Evolutionary conservation across 2,329 filamentous ascomycete genomes (phyloP).

Genomic region (Aspergillus sp.): DNA sequence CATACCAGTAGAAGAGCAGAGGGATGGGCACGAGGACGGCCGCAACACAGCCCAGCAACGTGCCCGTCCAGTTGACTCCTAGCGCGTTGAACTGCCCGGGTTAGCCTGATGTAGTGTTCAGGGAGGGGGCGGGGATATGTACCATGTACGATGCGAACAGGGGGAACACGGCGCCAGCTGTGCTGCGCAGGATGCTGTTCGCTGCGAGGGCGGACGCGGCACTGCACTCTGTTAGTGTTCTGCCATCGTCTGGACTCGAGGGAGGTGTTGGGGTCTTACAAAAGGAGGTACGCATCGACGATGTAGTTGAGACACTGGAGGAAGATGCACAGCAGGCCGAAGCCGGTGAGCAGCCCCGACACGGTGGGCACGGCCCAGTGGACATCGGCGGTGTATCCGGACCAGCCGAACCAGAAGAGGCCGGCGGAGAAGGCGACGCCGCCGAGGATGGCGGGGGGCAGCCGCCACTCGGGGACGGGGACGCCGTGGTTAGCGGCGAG

Average conservation of each 20-base stretch:
- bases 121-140: neutral
- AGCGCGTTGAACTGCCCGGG: neutral
- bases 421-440: conserved; percentile 56
- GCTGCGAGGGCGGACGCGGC: conserved; percentile 56
- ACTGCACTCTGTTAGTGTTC: conserved; percentile 13
- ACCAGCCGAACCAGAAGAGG: conserved; percentile 78
- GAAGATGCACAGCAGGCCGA: conserved; percentile 59
- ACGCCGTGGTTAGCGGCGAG: conserved; percentile 63
- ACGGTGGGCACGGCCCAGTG: conserved; percentile 43
- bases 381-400: conserved; percentile 51
- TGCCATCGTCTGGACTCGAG: no score
- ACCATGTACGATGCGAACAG: conserved; percentile 24
- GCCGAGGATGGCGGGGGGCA: conserved; percentile 54
- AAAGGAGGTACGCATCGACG: conserved; percentile 58
- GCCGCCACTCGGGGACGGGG: conserved; percentile 58
- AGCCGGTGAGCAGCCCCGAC: conserved; percentile 55
- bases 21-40: conserved; percentile 1
- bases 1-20: neutral
- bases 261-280: conserved; percentile 11
- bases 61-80: conserved; percentile 3
- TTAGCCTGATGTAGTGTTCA: neutral
- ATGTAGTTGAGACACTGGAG: conserved; percentile 59
- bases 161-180: conserved; percentile 35
- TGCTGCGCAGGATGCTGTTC: conserved; percentile 50
- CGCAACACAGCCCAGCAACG: neutral